phyloP scores from a whole-genome alignment of 768 basidiomycete genomes.

The Clitopilus passeckerianus region DNA sequence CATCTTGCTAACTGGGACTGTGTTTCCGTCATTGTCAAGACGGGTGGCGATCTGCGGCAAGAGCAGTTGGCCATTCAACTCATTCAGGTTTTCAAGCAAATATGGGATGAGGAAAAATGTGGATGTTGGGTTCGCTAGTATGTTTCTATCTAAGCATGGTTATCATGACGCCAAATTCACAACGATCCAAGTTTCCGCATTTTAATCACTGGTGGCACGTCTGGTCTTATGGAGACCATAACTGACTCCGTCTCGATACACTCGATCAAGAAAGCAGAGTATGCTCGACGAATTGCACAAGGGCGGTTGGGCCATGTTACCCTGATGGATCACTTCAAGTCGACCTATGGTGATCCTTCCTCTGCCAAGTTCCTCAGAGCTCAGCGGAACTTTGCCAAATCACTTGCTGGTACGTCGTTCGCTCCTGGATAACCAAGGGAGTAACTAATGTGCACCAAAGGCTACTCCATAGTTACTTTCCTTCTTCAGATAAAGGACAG shows the following conservation, averaged over 20 bases:
- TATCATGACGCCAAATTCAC: neutral
- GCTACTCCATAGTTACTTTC: slow-evolving; percentile 95
- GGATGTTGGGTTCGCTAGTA: slow-evolving; percentile 93
- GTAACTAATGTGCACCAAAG: slow-evolving; percentile 27
- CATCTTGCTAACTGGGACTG: slow-evolving; percentile 89
- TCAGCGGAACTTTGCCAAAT: slow-evolving; percentile 91
- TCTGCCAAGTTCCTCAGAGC: slow-evolving; percentile 87
- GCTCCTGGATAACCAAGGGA: neutral
- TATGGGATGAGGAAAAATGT: slow-evolving; percentile 94
- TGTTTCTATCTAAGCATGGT: slow-evolving; percentile 16
- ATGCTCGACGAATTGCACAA: slow-evolving; percentile 79
- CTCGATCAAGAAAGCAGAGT: slow-evolving; percentile 98
- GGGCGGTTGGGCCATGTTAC: slow-evolving; percentile 85
- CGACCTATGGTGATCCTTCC: slow-evolving; percentile 87
- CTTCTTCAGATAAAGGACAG: slow-evolving; percentile 97
- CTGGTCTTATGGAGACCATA: slow-evolving; percentile 96
- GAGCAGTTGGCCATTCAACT: slow-evolving; percentile 97
- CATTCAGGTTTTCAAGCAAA: slow-evolving; percentile 86
- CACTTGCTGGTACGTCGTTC: slow-evolving; percentile 61
- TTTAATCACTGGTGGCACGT: slow-evolving; percentile 87
- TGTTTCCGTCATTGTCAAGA: slow-evolving; percentile 97
- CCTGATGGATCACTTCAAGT: slow-evolving; percentile 86
- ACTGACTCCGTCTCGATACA: slow-evolving; percentile 98
- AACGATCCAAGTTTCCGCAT: slow-evolving; percentile 76
- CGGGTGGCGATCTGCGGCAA: slow-evolving; percentile 92